Percentiles rank a stretch among this genome's conserved stretches.
These are phyloP conservation scores for Lyophyllum decastes DNA, from an alignment of 768 basidiomycete species.

Conservation along the genomic window DNA sequence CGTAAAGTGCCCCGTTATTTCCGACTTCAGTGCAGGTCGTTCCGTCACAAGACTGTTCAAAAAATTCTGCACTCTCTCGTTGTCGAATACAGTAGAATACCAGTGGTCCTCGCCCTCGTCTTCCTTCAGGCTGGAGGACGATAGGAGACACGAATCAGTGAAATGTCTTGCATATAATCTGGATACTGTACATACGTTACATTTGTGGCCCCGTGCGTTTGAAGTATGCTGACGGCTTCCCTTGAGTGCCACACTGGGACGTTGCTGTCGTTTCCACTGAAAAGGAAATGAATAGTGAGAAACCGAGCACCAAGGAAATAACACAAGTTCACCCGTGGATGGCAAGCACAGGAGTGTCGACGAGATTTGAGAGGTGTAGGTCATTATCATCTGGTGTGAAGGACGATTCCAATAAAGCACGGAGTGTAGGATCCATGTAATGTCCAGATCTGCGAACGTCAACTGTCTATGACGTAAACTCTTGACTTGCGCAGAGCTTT, in stretches of 20 bases:
- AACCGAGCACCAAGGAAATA: not conserved
- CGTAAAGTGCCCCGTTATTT: slow-evolving; percentile 48
- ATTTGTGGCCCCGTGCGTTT: slow-evolving; percentile 52
- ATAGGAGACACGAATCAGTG: not conserved
- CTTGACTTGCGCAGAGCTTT: not conserved
- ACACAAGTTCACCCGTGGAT: slow-evolving; percentile 70
- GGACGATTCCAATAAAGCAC: slow-evolving; percentile 71
- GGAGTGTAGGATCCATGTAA: slow-evolving; percentile 74
- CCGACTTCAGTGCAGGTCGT: slow-evolving; percentile 8
- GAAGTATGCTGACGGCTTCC: slow-evolving; percentile 58
- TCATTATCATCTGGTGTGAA: slow-evolving; percentile 88
- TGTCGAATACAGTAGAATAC: slow-evolving; percentile 63
- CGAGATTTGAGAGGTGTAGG: slow-evolving; percentile 78
- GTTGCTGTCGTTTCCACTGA: slow-evolving; percentile 77
- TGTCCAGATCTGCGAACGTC: slow-evolving; percentile 58
- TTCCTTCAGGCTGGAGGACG: slow-evolving; percentile 48
- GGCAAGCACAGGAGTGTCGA: slow-evolving; percentile 66
- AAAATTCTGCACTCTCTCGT: slow-evolving; percentile 56
- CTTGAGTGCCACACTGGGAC: slow-evolving; percentile 88
- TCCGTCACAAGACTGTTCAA: slow-evolving; percentile 36
- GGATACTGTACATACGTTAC: slow-evolving; percentile 42
- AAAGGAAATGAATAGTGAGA: not conserved
- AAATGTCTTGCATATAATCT: not conserved
- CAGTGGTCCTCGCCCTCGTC: slow-evolving; percentile 67
- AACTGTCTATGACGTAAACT: not conserved